Evolutionary conservation across 2,329 filamentous ascomycete species (phyloP), one percentile per base, ranked within the genome.

Genomic region (Uncinocarpus reesii): DNA sequence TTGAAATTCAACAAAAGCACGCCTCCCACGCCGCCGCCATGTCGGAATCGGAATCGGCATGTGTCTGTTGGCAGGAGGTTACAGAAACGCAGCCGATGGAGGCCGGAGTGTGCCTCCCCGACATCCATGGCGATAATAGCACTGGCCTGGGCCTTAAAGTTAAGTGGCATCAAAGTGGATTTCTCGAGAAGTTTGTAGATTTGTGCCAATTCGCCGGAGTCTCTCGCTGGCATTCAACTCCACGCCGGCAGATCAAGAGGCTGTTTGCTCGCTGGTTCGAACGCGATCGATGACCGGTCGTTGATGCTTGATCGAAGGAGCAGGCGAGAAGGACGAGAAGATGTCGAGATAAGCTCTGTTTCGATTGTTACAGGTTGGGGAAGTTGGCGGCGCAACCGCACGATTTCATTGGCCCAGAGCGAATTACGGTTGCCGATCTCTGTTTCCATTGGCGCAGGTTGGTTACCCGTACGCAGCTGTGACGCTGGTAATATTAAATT

Each of bases 301-400:
- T n/a, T 7, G 32, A 35, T 31, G 40, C 11, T 42, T 21, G 40
- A 29, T 42, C n/a, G 40, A 42, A 42, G 26, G 20, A 15, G 11
- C 36, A 40, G 38, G 13, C 16, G 38, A 21, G 21, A 11, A 13
- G 15, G n/a, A 42, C 16, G 24, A 28, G 11, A 13, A n/a, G 24
- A 42, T 42, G 40, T 42, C 31, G 40, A 21, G 24, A 13, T 42
- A 42, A 42, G 40, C 40, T 42, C n/a, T n/a, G n/a, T n/a, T n/a
- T 26, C 16, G 13, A 16, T 3, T 26, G 40, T 26, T 18, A 42
- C n/a, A 18, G 10, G 40, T 40, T 11, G 21, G 21, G 2, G 1
- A 15, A 16, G 24, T 42, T 42, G 31, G 24, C 10, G 8, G 24
- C 6, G 4, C 24, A 11, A 8, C 7, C 4, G 7, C n/a, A 10